Percentiles rank a stretch among this genome's conserved stretches.
Evolutionary conservation across 73 alveolate species (phyloP).

Genomic region (Uronychia setigera): DNA sequence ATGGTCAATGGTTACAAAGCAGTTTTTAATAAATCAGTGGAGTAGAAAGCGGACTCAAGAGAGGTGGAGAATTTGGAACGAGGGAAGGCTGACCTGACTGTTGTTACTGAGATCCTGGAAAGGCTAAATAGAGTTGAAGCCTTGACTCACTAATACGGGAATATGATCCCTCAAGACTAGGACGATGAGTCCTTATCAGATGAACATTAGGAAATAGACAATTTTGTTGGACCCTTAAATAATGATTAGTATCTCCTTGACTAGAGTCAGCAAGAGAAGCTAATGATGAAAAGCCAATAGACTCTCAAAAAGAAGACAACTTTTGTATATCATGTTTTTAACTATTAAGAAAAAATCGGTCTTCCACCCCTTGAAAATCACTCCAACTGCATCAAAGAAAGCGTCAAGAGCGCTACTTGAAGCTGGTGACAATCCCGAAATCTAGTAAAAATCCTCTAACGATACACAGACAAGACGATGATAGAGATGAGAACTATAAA

Average conservation of each 20-base stretch:
- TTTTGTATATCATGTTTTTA: background rate
- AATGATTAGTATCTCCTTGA: no score
- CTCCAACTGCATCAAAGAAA: background rate
- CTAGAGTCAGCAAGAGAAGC: no score
- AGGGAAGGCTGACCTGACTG: background rate
- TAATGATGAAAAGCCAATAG: background rate
- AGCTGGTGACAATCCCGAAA: no score
- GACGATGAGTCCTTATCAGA: background rate
- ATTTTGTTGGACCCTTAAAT: no score
- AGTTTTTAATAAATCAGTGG: background rate
- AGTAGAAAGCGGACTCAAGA: conserved; percentile 1
- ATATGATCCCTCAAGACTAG: background rate
- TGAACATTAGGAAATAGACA: background rate
- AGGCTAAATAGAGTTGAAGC: background rate
- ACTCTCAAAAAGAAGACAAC: background rate
- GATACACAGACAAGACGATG: background rate
- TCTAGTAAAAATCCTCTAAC: no score
- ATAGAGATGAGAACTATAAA: background rate
- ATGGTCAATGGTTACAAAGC: background rate
- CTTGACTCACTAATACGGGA: background rate
- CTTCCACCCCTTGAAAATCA: no score
- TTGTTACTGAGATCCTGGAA: background rate
- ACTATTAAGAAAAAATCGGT: background rate
- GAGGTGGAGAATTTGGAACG: background rate
- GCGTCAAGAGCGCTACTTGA: background rate